These are phyloP conservation scores for Cornus kousa DNA, from an alignment of 148 eudicot species.

Conservation along the genomic window DNA sequence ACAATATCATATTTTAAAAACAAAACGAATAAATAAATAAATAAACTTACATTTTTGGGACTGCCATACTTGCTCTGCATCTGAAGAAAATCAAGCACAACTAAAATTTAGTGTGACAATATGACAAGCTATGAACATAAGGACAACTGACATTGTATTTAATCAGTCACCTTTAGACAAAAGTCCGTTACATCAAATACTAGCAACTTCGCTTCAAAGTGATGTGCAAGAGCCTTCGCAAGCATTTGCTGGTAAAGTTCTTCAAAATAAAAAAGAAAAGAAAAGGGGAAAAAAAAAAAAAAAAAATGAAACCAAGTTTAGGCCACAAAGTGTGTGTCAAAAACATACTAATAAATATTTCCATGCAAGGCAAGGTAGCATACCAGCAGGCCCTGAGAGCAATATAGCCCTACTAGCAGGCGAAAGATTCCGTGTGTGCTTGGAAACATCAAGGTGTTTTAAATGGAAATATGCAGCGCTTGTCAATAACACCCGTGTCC, in stretches of 20 bases:
- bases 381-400: conserved; percentile 95
- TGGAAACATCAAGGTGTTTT: conserved; percentile 84
- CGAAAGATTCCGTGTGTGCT: conserved; percentile 79
- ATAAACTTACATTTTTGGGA: conserved; percentile 61
- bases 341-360: neutral
- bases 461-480: conserved; percentile 94
- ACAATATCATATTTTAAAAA: conserved; percentile 1
- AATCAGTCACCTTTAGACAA: conserved; percentile 59
- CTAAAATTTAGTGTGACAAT: conserved; percentile 17
- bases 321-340: conserved; percentile 1
- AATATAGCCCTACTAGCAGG: conserved; percentile 93
- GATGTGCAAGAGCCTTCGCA: conserved; percentile 79
- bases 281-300: conserved; percentile 12
- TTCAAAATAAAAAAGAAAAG: conserved; percentile 21
- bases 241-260: conserved; percentile 84
- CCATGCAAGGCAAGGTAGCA: conserved; percentile 12
- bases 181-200: conserved; percentile 78
- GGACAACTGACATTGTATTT: neutral
- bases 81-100: conserved; percentile 40
- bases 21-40: neutral
- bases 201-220: conserved; percentile 82
- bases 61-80: conserved; percentile 87
- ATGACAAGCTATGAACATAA: neutral
- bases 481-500: conserved; percentile 65
- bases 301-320: conserved; percentile 11